phyloP scores from a whole-genome alignment of 495 filamentous ascomycete species.

The Neurospora intermedia region DNA sequence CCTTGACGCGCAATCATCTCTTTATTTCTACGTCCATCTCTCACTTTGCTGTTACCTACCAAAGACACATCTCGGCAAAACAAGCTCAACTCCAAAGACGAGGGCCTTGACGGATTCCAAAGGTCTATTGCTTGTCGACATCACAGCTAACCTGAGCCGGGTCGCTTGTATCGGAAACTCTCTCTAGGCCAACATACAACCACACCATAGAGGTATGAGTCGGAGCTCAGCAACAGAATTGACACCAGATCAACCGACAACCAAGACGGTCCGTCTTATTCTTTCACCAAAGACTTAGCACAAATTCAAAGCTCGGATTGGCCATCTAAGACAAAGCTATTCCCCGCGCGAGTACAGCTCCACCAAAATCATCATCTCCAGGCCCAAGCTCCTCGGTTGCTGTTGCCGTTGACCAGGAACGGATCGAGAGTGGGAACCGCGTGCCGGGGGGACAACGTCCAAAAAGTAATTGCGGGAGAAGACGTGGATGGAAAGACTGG shows the following conservation, averaged over 20 bases:
- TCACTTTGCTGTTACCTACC: background rate
- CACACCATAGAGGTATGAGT: constrained; percentile 8
- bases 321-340: background rate
- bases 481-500: background rate
- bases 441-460: background rate
- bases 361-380: background rate
- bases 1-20: constrained; percentile 14
- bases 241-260: background rate
- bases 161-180: constrained; percentile 19
- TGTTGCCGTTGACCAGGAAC: background rate
- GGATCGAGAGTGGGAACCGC: background rate
- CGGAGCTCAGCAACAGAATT: constrained; percentile 9
- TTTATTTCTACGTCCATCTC: constrained; percentile 4
- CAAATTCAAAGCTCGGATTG: background rate
- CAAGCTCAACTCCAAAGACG: background rate
- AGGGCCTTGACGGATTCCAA: background rate
- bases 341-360: background rate
- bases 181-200: constrained; percentile 7
- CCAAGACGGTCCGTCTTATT: background rate
- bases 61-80: background rate
- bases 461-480: background rate
- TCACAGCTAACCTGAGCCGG: constrained; percentile 12
- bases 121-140: background rate
- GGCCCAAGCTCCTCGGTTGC: background rate
- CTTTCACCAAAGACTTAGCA: background rate